These are phyloP conservation scores for Acacia pycnantha DNA, from an alignment of 331 rosid species.

Conservation along the genomic window DNA sequence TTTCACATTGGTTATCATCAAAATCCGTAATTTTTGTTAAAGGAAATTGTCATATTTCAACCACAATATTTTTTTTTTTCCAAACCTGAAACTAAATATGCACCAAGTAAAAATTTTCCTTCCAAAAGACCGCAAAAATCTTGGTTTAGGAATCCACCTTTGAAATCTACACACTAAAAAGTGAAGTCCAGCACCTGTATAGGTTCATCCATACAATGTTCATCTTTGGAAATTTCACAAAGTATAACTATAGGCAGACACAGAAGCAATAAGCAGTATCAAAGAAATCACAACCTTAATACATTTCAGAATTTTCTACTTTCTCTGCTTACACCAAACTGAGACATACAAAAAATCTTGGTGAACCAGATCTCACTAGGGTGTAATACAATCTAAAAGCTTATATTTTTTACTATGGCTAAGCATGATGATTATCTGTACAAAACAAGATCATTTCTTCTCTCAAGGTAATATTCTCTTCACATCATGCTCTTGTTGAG, in stretches of 20 bases:
- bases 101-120: not conserved
- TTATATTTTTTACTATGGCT: not conserved
- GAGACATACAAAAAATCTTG: not conserved
- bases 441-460: constrained; percentile 18
- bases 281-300: not conserved
- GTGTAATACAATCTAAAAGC: constrained; percentile 18
- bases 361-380: constrained; percentile 25
- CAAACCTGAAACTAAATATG: not conserved
- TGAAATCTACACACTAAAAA: not conserved
- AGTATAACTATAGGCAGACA: not conserved
- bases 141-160: not conserved
- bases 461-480: constrained; percentile 9
- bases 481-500: constrained; percentile 50
- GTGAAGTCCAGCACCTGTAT: not conserved
- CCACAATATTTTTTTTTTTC: not conserved
- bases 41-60: not conserved
- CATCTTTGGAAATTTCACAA: not conserved
- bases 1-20: not conserved
- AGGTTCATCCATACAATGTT: not conserved
- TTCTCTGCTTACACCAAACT: not conserved
- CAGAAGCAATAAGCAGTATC: not conserved
- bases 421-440: constrained; percentile 35
- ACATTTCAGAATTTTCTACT: not conserved
- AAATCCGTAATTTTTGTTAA: not conserved
- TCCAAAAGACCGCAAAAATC: not conserved